Conservation (phyloP, 495 filamentous ascomycete genomes). For the Trichocladium uniseriatum region DNA sequence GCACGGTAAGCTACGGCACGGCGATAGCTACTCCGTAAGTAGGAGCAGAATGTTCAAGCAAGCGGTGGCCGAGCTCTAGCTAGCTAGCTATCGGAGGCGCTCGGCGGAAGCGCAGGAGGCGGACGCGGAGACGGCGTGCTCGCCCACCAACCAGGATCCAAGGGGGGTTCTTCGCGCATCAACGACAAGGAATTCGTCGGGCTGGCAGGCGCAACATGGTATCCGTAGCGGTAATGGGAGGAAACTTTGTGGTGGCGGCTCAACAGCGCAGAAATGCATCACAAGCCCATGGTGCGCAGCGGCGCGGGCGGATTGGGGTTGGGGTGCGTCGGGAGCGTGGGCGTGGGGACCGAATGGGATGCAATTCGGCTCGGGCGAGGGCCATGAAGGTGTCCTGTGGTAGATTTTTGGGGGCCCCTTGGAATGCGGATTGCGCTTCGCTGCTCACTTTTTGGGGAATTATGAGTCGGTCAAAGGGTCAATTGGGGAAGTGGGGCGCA, state of each 20-base stretch:
- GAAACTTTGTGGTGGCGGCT: constrained; percentile 5
- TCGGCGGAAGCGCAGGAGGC: constrained; percentile 2
- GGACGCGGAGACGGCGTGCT: constrained; percentile 14
- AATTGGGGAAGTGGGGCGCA: too few relatives aligned
- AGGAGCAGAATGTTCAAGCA: too few relatives aligned
- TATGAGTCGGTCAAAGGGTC: too few relatives aligned
- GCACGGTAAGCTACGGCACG: not conserved
- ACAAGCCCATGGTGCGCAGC: constrained; percentile 24
- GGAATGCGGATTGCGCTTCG: too few relatives aligned
- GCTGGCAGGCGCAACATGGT: constrained; percentile 27
- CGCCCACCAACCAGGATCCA: constrained; percentile 17
- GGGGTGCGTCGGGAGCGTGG: too few relatives aligned
- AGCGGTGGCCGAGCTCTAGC: not conserved
- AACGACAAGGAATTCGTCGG: constrained; percentile 16
- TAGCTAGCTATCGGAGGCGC: not conserved
- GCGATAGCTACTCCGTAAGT: too few relatives aligned
- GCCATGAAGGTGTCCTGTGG: constrained; percentile 1
- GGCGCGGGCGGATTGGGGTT: constrained; percentile 9
- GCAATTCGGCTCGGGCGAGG: too few relatives aligned
- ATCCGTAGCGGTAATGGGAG: not conserved
- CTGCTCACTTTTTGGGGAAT: too few relatives aligned
- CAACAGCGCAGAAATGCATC: constrained; percentile 23
- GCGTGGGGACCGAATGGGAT: too few relatives aligned
- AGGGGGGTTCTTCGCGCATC: constrained; percentile 23
- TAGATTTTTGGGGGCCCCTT: constrained; percentile 13